A percentile compares a stretch with the other conserved stretches of the same genome.
Conservation (phyloP, 1,284 basidiomycete genomes). For the Erythrobasidium hasegawianum region DNA sequence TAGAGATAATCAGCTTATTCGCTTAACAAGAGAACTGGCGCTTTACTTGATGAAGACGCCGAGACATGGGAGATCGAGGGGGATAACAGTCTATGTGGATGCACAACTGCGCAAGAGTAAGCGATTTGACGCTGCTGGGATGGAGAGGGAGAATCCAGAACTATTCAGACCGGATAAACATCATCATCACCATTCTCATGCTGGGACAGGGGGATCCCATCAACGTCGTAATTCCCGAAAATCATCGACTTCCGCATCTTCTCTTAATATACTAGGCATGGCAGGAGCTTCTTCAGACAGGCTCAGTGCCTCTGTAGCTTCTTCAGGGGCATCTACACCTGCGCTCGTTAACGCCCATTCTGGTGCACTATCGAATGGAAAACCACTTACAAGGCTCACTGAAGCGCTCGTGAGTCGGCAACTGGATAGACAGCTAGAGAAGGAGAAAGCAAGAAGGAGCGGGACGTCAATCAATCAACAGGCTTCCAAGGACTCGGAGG, state of each 20-base stretch:
- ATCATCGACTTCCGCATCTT: slow-evolving; percentile 6
- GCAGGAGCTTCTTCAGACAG: slow-evolving; percentile 5
- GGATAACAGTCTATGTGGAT: slow-evolving; percentile 75
- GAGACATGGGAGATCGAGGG: slow-evolving; percentile 12
- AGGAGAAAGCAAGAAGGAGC: slow-evolving; percentile 19
- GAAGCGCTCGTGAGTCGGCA: slow-evolving; percentile 30
- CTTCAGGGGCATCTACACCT: slow-evolving; percentile 29
- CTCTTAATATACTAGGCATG: slow-evolving; percentile 30
- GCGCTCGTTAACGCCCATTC: background rate
- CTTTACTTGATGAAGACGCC: slow-evolving; percentile 74
- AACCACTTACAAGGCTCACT: slow-evolving; percentile 28
- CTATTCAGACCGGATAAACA: slow-evolving; percentile 67
- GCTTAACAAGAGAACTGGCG: slow-evolving; percentile 87
- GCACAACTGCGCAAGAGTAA: slow-evolving; percentile 84
- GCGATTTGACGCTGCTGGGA: slow-evolving; percentile 88
- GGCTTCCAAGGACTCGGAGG: too few relatives aligned
- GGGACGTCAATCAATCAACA: background rate
- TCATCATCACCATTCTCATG: background rate
- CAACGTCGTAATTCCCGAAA: slow-evolving; percentile 14
- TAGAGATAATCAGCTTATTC: slow-evolving; percentile 92
- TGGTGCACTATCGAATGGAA: slow-evolving; percentile 1
- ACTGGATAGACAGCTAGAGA: slow-evolving; percentile 27
- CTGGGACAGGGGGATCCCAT: background rate
- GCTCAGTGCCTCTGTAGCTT: background rate
- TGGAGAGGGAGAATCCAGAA: slow-evolving; percentile 79